phyloP scores from a whole-genome alignment of 768 basidiomycete species.

The Tricholoma matsutake region DNA sequence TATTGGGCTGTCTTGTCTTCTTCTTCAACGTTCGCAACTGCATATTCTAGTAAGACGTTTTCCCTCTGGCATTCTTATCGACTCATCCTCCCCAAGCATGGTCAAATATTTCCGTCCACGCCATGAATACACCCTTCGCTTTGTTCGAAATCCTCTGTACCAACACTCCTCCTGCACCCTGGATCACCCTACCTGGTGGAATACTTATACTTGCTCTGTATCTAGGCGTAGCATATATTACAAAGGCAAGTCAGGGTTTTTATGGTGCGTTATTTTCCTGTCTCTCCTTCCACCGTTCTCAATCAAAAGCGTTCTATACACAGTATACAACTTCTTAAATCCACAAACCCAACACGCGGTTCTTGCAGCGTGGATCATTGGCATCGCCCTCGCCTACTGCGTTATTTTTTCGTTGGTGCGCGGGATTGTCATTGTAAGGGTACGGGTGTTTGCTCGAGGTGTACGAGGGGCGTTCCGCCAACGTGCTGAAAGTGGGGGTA shows the following conservation, averaged over 20 bases:
- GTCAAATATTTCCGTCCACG: slow-evolving; percentile 58
- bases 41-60: slow-evolving; percentile 35
- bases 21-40: slow-evolving; percentile 36
- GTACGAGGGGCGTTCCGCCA: background rate
- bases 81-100: slow-evolving; percentile 39
- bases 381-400: background rate
- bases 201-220: slow-evolving; percentile 53
- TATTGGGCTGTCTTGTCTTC: slow-evolving; percentile 57
- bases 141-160: slow-evolving; percentile 58
- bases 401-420: background rate
- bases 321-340: slow-evolving; percentile 1
- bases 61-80: background rate
- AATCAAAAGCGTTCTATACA: background rate
- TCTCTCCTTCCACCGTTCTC: background rate
- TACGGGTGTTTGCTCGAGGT: background rate
- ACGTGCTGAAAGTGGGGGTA: background rate
- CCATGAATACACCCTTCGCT: slow-evolving; percentile 53
- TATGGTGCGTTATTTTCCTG: slow-evolving; percentile 47
- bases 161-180: slow-evolving; percentile 48
- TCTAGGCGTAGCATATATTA: slow-evolving; percentile 68
- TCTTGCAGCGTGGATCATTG: background rate
- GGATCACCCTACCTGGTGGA: slow-evolving; percentile 45
- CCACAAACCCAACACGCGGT: background rate
- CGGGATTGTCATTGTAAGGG: background rate
- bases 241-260: slow-evolving; percentile 54